Base-by-base conservation (phyloP, 345 rosid genomes). In the Erysimum cheiranthoides region DNA sequence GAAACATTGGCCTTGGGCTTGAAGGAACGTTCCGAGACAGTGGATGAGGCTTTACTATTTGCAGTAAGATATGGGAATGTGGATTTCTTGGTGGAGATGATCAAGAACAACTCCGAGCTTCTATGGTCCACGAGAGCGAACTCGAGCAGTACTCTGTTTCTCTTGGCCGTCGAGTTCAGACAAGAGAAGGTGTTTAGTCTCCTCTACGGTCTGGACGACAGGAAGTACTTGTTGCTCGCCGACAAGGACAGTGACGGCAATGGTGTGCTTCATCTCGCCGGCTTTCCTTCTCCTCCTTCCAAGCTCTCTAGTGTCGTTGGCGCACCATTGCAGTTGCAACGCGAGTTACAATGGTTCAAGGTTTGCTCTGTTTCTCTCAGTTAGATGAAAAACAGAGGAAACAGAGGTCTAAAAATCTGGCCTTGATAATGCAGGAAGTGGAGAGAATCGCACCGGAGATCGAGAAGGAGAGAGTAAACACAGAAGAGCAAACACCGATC, bases 261-360 rank as follows among this genome's bases (percentile, higher is more conserved):
- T 5, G 71, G 67, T 43, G 74, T 77, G 25, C 72, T 73, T 43
- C 84, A 81, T 65, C 74, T 77, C 66, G 79, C 84, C 0, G 81
- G 76, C 3, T 68, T 28, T 16, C 67, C 66, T 35, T 47, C 81
- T 5, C 79, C 81, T 9, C 32, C 51, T 46, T 52, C 61, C 0
- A 75, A 68, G 54, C 81, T 77, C 18, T 46, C 31, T 40, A 39
- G 9, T 1, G 71, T 73, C 50, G 42, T 62, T 7, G 70, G 79
- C 2, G 66, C 84, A 18, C 62, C 81, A 14, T 50, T 69, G 52
- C 81, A 73, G 45, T 32, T 77, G 81, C 81, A 80, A 36, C 78
- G 69, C 3, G 81, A 76, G 70, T 77, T 80, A 56, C 78, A 77
- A 42, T 77, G 83, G 83, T 80, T 68, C 61, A 73, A 80, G 81